These are phyloP conservation scores for Ustilago bromivora DNA, from an alignment of 1,284 basidiomycete species.

Conservation along the genomic window DNA sequence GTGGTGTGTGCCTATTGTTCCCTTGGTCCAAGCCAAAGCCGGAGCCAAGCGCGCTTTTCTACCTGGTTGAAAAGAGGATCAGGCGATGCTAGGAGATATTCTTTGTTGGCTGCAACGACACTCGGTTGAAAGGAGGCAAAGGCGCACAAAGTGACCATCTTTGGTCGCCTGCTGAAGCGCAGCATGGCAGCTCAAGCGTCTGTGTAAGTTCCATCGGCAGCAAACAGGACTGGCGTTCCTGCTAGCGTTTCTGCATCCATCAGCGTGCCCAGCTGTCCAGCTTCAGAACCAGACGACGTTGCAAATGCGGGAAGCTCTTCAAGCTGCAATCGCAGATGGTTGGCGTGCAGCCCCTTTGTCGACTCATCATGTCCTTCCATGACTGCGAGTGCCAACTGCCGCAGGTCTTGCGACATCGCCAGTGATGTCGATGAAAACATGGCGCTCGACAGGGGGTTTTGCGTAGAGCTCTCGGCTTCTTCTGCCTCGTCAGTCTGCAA, in stretches of 20 bases:
- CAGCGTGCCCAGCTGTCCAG: constrained; percentile 9
- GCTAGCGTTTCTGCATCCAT: constrained; percentile 10
- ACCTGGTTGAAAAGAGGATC: too few relatives aligned
- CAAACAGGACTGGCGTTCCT: constrained; percentile 9
- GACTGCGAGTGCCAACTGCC: constrained; percentile 31
- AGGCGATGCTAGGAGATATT: neutral
- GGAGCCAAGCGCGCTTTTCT: neutral
- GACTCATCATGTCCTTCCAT: constrained; percentile 13
- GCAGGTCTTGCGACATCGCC: constrained; percentile 28
- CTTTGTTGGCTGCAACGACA: neutral
- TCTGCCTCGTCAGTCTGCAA: constrained; percentile 6
- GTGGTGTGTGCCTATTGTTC: constrained; percentile 1
- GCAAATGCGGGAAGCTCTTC: constrained; percentile 13
- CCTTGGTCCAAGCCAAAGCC: neutral
- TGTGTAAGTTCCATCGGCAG: constrained; percentile 3
- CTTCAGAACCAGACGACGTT: constrained; percentile 14
- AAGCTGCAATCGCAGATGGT: constrained; percentile 1
- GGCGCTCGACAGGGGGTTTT: neutral
- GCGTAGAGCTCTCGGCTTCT: neutral
- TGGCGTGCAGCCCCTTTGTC: constrained; percentile 2
- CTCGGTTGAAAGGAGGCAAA: neutral
- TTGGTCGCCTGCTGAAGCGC: neutral
- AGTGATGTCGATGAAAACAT: constrained; percentile 3
- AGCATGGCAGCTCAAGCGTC: neutral
- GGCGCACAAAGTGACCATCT: neutral